Conservation (phyloP, 2,329 filamentous ascomycete species). For the Aspergillus sojae region DNA sequence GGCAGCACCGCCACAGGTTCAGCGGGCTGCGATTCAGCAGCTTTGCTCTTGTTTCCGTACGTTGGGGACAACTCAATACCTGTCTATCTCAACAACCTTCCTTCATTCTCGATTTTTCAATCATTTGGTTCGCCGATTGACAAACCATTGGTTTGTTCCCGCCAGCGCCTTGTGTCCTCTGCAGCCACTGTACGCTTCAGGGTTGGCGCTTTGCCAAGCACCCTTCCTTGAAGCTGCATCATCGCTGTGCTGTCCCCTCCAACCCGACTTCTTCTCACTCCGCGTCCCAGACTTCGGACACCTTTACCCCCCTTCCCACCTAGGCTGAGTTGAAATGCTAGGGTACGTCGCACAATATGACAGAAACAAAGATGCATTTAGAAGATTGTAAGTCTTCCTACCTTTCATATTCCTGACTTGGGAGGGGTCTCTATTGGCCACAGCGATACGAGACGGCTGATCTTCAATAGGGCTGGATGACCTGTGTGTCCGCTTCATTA, state of each 20-base stretch:
- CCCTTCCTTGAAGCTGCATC: constrained; percentile 31
- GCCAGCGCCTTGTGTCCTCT: constrained; percentile 3
- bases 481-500: constrained; percentile 95
- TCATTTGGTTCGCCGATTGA: constrained; percentile 7
- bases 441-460: constrained; percentile 24
- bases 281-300: constrained; percentile 25
- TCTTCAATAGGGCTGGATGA: constrained; percentile 80
- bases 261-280: constrained; percentile 20
- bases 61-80: constrained; percentile 1
- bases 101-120: not conserved
- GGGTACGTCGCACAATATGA: constrained; percentile 65
- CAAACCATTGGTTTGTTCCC: constrained; percentile 10
- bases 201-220: constrained; percentile 30
- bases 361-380: constrained; percentile 77
- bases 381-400: constrained; percentile 73
- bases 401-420: not conserved
- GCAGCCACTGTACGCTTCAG: constrained; percentile 23
- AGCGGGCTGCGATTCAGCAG: not conserved
- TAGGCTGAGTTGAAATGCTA: constrained; percentile 59
- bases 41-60: not conserved
- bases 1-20: constrained; percentile 13
- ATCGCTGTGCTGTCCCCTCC: constrained; percentile 22
- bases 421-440: not conserved
- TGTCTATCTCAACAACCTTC: constrained; percentile 2
- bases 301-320: constrained; percentile 20